phyloP scores from a whole-genome alignment of 352 stramenopile genomes.

The Elongisporangium undulatum region DNA sequence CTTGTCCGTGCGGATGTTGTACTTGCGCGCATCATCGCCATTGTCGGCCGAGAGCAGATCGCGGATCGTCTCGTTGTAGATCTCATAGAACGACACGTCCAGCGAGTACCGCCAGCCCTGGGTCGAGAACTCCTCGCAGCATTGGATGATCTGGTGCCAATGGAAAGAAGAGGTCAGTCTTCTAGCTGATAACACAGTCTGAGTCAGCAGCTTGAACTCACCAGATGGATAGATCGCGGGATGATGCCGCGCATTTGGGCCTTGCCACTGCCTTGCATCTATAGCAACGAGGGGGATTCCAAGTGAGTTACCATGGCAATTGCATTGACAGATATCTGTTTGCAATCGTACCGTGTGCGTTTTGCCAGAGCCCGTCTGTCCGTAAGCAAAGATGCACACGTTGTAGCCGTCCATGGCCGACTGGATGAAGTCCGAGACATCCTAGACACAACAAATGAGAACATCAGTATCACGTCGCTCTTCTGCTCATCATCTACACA shows the following conservation, averaged over 20 bases:
- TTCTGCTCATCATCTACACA: not conserved
- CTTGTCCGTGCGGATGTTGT: slow-evolving; percentile 77
- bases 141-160: slow-evolving; percentile 83
- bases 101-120: slow-evolving; percentile 96
- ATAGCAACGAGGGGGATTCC: not conserved
- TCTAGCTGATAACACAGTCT: not conserved
- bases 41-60: slow-evolving; percentile 90
- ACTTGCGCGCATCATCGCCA: slow-evolving; percentile 48
- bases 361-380: slow-evolving; percentile 97
- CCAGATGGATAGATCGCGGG: slow-evolving; percentile 92
- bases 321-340: not conserved
- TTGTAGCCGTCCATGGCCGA: slow-evolving; percentile 98
- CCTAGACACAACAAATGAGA: slow-evolving; percentile 19
- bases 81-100: slow-evolving; percentile 98
- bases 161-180: not conserved
- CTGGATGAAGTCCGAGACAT: slow-evolving; percentile 87
- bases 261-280: slow-evolving; percentile 97
- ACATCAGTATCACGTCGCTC: not conserved
- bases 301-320: not conserved
- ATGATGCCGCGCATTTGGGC: slow-evolving; percentile 97
- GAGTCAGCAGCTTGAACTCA: slow-evolving; percentile 1
- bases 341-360: slow-evolving; percentile 84
- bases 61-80: slow-evolving; percentile 99
- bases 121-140: slow-evolving; percentile 52
- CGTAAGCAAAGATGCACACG: slow-evolving; percentile 98